Percentiles rank a stretch among this genome's conserved stretches.
These are phyloP conservation scores for Thraustotheca clavata DNA, from an alignment of 352 stramenopile genomes.

Conservation along the genomic window DNA sequence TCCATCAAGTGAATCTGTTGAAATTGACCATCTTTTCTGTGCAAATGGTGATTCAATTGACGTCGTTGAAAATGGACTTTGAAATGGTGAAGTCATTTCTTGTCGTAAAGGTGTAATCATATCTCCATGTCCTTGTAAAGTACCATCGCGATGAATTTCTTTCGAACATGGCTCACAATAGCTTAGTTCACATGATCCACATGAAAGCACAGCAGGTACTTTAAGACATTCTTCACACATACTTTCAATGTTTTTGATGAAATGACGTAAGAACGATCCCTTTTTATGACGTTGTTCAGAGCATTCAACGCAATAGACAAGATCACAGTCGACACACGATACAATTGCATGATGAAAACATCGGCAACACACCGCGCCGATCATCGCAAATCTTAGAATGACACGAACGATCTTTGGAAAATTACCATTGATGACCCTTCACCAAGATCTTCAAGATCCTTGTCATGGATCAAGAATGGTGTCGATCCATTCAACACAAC, in stretches of 20 bases:
- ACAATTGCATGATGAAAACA: conserved; percentile 24
- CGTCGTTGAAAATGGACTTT: not conserved
- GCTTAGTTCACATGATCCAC: conserved; percentile 37
- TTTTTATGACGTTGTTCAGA: conserved; percentile 27
- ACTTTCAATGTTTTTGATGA: conserved; percentile 15
- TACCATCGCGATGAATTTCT: conserved; percentile 32
- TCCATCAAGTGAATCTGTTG: not conserved
- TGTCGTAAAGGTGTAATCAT: not conserved
- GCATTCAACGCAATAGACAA: conserved; percentile 32
- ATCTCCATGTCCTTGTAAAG: conserved; percentile 31
- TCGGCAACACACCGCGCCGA: conserved; percentile 21
- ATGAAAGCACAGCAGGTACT: conserved; percentile 28
- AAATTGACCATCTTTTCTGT: not conserved
- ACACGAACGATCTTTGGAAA: conserved; percentile 4
- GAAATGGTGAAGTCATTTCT: not conserved
- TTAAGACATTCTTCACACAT: conserved; percentile 41
- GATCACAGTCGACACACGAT: conserved; percentile 27
- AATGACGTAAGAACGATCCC: conserved; percentile 32
- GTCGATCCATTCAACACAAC: too few species aligned
- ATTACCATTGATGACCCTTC: not conserved
- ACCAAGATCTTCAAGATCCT: not conserved
- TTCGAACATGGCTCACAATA: conserved; percentile 37
- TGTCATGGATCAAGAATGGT: too few species aligned
- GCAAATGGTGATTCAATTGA: not conserved
- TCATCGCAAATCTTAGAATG: conserved; percentile 11